These are phyloP conservation scores for Naganishia vaughanmartiniae DNA, from an alignment of 768 basidiomycete genomes.

Conservation along the genomic window DNA sequence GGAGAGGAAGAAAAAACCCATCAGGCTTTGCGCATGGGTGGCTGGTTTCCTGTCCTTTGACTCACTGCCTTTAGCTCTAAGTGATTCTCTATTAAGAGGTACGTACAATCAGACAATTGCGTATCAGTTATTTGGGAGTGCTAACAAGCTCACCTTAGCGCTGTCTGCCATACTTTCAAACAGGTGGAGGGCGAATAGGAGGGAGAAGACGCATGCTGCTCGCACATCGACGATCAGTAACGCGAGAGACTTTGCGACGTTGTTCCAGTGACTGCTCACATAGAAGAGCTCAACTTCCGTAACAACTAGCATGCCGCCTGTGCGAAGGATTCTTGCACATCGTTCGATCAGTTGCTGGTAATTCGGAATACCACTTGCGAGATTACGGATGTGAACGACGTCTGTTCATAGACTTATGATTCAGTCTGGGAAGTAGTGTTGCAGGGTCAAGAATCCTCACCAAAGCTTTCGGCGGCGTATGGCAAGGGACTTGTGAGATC, in stretches of 20 bases:
- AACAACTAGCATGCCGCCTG: constrained; percentile 44
- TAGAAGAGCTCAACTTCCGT: constrained; percentile 42
- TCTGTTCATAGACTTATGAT: constrained; percentile 32
- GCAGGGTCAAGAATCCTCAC: constrained; percentile 27
- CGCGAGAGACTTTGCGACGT: neutral
- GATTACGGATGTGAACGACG: constrained; percentile 45
- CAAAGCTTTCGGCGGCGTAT: constrained; percentile 34
- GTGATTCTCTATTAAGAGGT: constrained; percentile 11
- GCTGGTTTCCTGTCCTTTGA: neutral
- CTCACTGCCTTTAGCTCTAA: constrained; percentile 12
- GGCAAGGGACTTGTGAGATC: constrained; percentile 40
- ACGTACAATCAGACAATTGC: neutral
- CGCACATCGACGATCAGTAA: neutral
- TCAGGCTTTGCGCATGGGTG: neutral
- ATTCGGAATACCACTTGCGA: constrained; percentile 36
- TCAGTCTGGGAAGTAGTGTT: neutral
- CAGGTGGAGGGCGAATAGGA: neutral
- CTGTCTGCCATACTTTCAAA: constrained; percentile 31
- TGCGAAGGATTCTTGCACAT: constrained; percentile 40
- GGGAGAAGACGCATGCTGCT: constrained; percentile 17
- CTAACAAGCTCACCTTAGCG: constrained; percentile 9
- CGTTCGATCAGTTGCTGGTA: constrained; percentile 42
- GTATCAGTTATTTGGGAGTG: neutral
- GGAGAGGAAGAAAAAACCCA: neutral
- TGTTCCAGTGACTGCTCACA: constrained; percentile 35